Evolutionary conservation across 1,284 basidiomycete genomes (phyloP).

Genomic region (Stygiomarasmius scandens): DNA sequence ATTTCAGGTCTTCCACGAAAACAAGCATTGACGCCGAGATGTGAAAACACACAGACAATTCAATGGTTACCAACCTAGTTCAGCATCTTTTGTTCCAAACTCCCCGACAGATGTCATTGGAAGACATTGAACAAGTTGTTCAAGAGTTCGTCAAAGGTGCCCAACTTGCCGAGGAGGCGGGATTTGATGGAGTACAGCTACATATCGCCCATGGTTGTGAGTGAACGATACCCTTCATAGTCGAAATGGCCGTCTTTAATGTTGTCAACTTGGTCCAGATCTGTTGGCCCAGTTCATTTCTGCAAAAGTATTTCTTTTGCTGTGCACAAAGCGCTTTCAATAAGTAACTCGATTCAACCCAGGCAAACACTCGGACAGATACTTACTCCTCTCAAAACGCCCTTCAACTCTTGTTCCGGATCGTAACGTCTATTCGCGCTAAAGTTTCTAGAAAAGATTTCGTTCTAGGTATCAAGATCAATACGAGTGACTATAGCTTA

Average conservation of each 20-base stretch:
- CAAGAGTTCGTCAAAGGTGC: conserved; percentile 75
- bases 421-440: conserved; percentile 64
- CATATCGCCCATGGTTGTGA: conserved; percentile 90
- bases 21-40: not conserved
- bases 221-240: conserved; percentile 30
- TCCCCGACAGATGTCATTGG: conserved; percentile 61
- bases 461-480: conserved; percentile 85
- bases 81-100: conserved; percentile 63
- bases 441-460: conserved; percentile 60
- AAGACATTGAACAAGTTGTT: conserved; percentile 67
- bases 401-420: conserved; percentile 66
- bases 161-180: conserved; percentile 63
- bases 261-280: conserved; percentile 45
- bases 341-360: conserved; percentile 7
- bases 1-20: not conserved
- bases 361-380: conserved; percentile 76
- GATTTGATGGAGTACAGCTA: conserved; percentile 89
- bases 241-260: too few species aligned
- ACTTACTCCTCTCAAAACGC: conserved; percentile 57
- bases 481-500: conserved; percentile 80
- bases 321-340: not conserved
- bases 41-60: conserved; percentile 16
- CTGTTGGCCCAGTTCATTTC: conserved; percentile 86
- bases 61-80: conserved; percentile 44
- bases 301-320: conserved; percentile 55